Conservation (phyloP, 2,329 filamentous ascomycete genomes). For the Pseudogymnoascus sp. region DNA sequence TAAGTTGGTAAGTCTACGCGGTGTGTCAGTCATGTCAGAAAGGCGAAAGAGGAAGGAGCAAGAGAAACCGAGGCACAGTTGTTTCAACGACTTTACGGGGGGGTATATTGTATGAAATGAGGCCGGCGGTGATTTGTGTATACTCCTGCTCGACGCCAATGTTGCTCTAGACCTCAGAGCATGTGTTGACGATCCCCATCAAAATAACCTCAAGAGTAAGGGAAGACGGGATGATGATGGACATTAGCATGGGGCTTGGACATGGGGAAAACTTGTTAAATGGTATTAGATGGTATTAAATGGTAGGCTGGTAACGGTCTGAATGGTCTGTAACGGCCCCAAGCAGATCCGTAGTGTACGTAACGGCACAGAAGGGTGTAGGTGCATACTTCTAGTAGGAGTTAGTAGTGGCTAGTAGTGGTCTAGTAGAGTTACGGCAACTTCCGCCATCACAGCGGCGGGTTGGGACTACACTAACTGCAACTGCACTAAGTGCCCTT, state of each 20-base stretch:
- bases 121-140: background rate
- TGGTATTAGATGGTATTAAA: background rate
- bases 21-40: background rate
- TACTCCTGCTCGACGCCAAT: background rate
- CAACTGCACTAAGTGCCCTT: background rate
- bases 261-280: background rate
- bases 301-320: background rate
- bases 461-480: background rate
- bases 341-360: background rate
- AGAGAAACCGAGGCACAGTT: background rate
- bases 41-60: background rate
- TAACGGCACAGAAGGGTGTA: background rate
- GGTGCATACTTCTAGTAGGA: too few species aligned
- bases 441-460: background rate
- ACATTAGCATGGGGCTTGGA: background rate
- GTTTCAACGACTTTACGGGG: background rate
- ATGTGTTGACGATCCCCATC: background rate
- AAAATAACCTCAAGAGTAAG: background rate
- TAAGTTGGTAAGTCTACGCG: background rate
- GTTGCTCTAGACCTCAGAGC: background rate
- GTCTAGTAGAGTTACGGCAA: background rate
- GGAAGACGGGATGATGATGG: conserved; percentile 3
- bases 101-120: background rate
- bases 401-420: background rate
- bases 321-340: background rate